Evolutionary conservation across 2,329 filamentous ascomycete species (phyloP).

Genomic region (Claviceps humidiphila): DNA sequence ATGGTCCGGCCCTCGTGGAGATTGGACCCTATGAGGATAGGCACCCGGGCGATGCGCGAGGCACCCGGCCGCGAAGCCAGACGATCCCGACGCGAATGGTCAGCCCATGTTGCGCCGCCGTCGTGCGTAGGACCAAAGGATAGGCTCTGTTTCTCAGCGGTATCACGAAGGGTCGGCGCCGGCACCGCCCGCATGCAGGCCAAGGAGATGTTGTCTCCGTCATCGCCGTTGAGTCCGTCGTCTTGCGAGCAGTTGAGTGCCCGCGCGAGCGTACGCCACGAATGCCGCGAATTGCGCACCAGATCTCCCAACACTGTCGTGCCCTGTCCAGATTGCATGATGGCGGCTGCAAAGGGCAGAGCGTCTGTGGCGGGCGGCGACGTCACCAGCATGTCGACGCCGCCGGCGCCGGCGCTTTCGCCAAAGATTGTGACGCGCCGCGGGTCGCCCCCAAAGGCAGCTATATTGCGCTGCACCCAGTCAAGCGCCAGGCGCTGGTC

Average conservation of each 20-base stretch:
- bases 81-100: conserved; percentile 7
- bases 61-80: conserved; percentile 4
- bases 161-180: conserved; percentile 7
- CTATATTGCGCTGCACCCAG: conserved; percentile 52
- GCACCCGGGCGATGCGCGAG: conserved; percentile 11
- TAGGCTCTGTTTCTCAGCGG: conserved; percentile 10
- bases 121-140: conserved; percentile 12
- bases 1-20: conserved; percentile 11
- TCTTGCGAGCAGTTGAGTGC: not conserved
- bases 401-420: not conserved
- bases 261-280: not conserved
- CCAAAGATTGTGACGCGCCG: conserved; percentile 37
- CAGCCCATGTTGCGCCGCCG: conserved; percentile 10
- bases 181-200: conserved; percentile 14
- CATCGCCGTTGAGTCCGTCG: not conserved
- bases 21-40: conserved; percentile 12
- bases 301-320: not conserved
- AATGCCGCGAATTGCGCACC: not conserved
- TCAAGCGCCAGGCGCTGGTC: conserved; percentile 44
- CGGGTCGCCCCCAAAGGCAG: conserved; percentile 51
- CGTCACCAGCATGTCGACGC: not conserved
- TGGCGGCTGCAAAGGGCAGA: conserved; percentile 16
- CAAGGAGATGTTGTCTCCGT: conserved; percentile 1
- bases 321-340: conserved; percentile 13
- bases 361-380: conserved; percentile 11